These are phyloP conservation scores for Backusella psychrophila DNA, from an alignment of 192 early-diverging fungal species.

Conservation along the genomic window DNA sequence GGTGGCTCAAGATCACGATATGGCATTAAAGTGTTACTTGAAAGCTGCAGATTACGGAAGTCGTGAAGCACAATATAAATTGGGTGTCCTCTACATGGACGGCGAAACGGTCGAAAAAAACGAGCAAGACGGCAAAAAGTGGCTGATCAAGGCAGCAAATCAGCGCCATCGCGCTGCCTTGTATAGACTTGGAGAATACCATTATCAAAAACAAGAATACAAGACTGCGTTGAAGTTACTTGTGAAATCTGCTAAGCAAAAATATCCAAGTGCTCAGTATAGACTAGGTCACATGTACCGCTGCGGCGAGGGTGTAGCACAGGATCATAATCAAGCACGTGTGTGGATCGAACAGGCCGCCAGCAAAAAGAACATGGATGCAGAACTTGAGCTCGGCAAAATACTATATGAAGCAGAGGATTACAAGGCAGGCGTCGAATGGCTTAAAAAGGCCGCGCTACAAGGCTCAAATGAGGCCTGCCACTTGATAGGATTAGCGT, in stretches of 20 bases:
- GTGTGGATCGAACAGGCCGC: neutral
- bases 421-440: neutral
- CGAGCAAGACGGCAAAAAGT: neutral
- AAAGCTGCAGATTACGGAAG: neutral
- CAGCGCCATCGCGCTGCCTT: neutral
- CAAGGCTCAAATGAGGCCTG: neutral
- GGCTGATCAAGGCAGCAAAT: neutral
- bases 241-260: neutral
- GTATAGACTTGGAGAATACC: neutral
- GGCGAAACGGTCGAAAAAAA: neutral
- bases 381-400: neutral
- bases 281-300: neutral
- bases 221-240: neutral
- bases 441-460: neutral
- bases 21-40: neutral
- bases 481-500: neutral
- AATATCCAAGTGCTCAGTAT: neutral
- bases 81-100: neutral
- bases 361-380: neutral
- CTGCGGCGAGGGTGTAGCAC: neutral
- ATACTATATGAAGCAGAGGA: neutral
- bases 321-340: neutral
- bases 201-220: neutral
- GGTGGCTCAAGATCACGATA: neutral
- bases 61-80: neutral